Evolutionary conservation across 768 basidiomycete species (phyloP).

Genomic region (Dendrothele bispora): DNA sequence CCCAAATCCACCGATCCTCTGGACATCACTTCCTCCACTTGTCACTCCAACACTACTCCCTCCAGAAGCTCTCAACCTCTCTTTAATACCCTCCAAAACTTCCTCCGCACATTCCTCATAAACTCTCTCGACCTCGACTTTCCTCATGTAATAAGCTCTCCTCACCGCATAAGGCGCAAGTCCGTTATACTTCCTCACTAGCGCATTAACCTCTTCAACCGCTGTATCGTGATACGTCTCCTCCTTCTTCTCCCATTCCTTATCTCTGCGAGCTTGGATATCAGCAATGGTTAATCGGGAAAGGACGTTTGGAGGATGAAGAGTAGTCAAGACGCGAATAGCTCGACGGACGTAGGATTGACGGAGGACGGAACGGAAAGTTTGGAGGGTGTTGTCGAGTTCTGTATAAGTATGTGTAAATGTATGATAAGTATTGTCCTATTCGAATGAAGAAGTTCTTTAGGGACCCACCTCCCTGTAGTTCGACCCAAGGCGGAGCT

Average conservation of each 20-base stretch:
- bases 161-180: slow-evolving; percentile 80
- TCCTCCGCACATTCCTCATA: slow-evolving; percentile 54
- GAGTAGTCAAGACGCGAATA: slow-evolving; percentile 56
- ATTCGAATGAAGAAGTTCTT: not conserved
- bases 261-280: slow-evolving; percentile 52
- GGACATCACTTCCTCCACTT: not conserved
- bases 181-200: slow-evolving; percentile 79
- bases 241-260: slow-evolving; percentile 71
- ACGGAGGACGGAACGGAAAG: slow-evolving; percentile 65
- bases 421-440: not conserved
- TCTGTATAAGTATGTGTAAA: slow-evolving; percentile 37
- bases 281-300: slow-evolving; percentile 31
- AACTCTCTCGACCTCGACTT: slow-evolving; percentile 55
- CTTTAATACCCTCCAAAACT: slow-evolving; percentile 41
- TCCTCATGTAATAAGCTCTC: slow-evolving; percentile 55
- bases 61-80: not conserved
- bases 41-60: slow-evolving; percentile 1
- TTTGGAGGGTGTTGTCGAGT: slow-evolving; percentile 58
- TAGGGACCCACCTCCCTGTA: slow-evolving; percentile 60
- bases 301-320: slow-evolving; percentile 40
- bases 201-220: slow-evolving; percentile 68
- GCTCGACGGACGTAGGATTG: slow-evolving; percentile 78
- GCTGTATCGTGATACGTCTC: slow-evolving; percentile 66
- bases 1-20: not conserved
- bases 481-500: slow-evolving; percentile 83